phyloP scores from a whole-genome alignment of 73 alveolate genomes.

The Effrenium voratum region DNA sequence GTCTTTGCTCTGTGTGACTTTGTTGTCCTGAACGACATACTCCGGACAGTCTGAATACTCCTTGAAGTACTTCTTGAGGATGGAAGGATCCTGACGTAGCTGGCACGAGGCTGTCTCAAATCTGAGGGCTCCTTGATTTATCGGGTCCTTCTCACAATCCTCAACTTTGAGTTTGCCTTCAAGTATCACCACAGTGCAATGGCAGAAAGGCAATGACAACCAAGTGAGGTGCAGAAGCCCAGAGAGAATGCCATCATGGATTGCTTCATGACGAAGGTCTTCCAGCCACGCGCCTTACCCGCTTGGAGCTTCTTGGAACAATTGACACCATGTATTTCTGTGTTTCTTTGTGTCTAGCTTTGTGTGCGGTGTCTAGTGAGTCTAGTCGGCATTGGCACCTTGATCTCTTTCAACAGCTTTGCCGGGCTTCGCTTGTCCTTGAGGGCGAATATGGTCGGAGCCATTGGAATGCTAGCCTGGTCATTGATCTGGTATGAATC shows the following conservation, averaged over 20 bases:
- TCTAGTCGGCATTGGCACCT: too few species aligned
- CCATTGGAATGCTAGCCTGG: conserved; percentile 90
- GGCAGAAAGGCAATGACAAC: neutral
- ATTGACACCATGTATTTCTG: too few species aligned
- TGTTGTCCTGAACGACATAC: conserved; percentile 65
- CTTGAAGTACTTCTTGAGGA: conserved; percentile 68
- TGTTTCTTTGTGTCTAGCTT: too few species aligned
- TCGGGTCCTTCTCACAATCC: conserved; percentile 48
- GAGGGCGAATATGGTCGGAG: conserved; percentile 91
- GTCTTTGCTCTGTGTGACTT: neutral
- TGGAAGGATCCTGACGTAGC: conserved; percentile 61
- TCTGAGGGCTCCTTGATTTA: neutral
- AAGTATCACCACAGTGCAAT: neutral
- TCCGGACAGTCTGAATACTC: conserved; percentile 89
- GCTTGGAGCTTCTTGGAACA: too few species aligned
- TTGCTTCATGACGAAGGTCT: conserved; percentile 91
- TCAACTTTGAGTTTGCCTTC: conserved; percentile 17
- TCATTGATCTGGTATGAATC: too few species aligned
- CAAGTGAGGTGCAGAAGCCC: conserved; percentile 53
- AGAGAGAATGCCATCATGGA: conserved; percentile 91
- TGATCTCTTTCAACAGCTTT: conserved; percentile 85
- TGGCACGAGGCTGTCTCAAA: neutral
- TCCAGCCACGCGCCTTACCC: conserved; percentile 64
- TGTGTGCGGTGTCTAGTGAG: too few species aligned
- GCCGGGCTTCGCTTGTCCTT: conserved; percentile 90